Base-by-base conservation (phyloP, 805 yeast species). In the Lipomyces starkeyi region DNA sequence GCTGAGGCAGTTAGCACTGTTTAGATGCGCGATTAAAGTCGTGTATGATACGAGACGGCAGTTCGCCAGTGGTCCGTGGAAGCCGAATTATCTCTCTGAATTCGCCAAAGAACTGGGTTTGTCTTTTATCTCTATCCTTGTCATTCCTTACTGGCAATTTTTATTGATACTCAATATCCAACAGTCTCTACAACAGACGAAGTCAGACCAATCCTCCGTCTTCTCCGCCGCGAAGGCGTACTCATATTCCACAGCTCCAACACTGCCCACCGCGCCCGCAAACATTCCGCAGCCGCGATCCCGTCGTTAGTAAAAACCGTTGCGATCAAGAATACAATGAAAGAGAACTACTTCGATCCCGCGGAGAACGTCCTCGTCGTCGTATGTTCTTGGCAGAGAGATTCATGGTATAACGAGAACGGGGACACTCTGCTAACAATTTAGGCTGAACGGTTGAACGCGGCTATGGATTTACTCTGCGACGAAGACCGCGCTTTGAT, bases 11-110 rank as follows among this genome's bases (percentile, higher is more conserved):
- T 57, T 65, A 43, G 70, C 65, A 13, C 27, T 68, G 29, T 68
- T 68, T 58, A 54, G 71, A 32, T 66, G 69, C 47, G 64, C 71
- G 22, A 20, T 68, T 22, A 64, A 63, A 54, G 49, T 68, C 5
- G 27, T 66, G 25, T 62, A 61, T 17, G 47, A 57, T n/a, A 55
- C 56, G 17, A 17, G 49, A 8, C 49, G 49, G 9, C 56, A 53
- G 35, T 53, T 53, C 22, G 25, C 56, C 7, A 17, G 22, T n/a
- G 49, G 49, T 43, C 49, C 49, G 11, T 43, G 49, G 49, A 43
- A 43, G 49, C 49, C 49, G 7, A 5, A 43, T 17, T 43, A 43
- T 43, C 20, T 43, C 49, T 13, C 49, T 43, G 49, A 17, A 43
- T 43, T 43, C 49, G 22, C 22, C 22, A 43, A 43, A 5, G 49